Evolutionary conservation across 169 alveolate species (phyloP).

Genomic region (Cyclospora cayetanensis): DNA sequence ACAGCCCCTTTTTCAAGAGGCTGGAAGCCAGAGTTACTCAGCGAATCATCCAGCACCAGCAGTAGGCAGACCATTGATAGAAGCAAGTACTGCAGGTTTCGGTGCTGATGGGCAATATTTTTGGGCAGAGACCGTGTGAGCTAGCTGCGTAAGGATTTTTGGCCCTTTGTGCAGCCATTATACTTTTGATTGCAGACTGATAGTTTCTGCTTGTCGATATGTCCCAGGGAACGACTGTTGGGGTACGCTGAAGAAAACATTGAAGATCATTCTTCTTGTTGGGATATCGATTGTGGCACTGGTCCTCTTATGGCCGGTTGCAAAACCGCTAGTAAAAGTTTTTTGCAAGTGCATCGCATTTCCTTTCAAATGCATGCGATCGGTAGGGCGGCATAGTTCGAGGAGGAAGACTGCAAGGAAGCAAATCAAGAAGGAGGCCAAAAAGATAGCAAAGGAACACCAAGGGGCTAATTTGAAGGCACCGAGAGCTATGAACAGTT

Average conservation of each 20-base stretch:
- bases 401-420: neutral
- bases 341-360: conserved; percentile 27
- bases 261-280: conserved; percentile 16
- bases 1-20: too few relatives aligned
- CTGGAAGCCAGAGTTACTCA: too few relatives aligned
- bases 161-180: neutral
- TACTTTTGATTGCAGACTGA: neutral
- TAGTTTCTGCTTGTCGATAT: neutral
- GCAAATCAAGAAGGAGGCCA: conserved; percentile 42
- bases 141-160: neutral
- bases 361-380: conserved; percentile 49
- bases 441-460: conserved; percentile 9
- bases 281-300: conserved; percentile 54
- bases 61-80: too few relatives aligned
- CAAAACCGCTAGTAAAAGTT: conserved; percentile 17
- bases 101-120: too few relatives aligned
- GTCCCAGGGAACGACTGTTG: conserved; percentile 50
- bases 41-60: too few relatives aligned
- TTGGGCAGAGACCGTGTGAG: neutral
- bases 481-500: too few relatives aligned
- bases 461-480: neutral
- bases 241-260: conserved; percentile 38
- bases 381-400: conserved; percentile 19
- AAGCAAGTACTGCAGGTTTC: too few relatives aligned
- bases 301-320: conserved; percentile 46